Evolutionary conservation across 208 protist genomes (phyloP), one percentile per base, ranked within the genome.

Genomic region (Crithidia thermophila): DNA sequence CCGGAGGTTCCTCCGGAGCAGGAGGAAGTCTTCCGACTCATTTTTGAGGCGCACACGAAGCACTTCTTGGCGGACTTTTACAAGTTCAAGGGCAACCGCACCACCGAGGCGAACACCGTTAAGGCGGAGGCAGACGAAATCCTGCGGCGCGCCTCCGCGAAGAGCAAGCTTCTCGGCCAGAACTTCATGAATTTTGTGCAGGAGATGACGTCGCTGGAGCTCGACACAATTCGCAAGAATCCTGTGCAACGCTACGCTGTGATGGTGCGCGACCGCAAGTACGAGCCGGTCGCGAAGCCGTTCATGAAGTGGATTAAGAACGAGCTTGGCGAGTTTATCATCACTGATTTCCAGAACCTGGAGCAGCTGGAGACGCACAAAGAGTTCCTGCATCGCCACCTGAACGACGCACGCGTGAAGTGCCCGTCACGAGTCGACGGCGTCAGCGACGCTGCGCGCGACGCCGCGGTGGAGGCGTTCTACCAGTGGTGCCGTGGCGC

Each of bases 141-240:
- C 27, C 72, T 95, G 34, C 82, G 84, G 14, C 76, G 79, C 0
- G 87, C 90, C 10, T 91, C 85, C 4, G 87, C 85, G 13, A 95
- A 94, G 77, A 85, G 85, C 57, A 95, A 95, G 60, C 78, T 94
- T 27, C 76, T 94, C 2, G 90, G 90, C 11, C 75, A 77, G 47
- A 87, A 83, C 55, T 95, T 95, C 58, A 93, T 94, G 90, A 92
- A 93, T 49, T 95, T 95, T 70, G 79, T 94, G 14, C 85, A 95
- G 72, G 87, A 95, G 58, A 95, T 94, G 90, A 95, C 85, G 16
- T 86, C 87, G 7, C 68, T 91, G 27, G 90, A 95, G 72, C 75
- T 95, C 36, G 90, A 95, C 55, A 88, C 82, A 8, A 84, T 95
- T 39, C 85, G 90, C 8, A 90, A 94, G 67, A 95, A 94, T 59